phyloP scores from a whole-genome alignment of 352 stramenopile species.

The Phytophthora brassicae region DNA sequence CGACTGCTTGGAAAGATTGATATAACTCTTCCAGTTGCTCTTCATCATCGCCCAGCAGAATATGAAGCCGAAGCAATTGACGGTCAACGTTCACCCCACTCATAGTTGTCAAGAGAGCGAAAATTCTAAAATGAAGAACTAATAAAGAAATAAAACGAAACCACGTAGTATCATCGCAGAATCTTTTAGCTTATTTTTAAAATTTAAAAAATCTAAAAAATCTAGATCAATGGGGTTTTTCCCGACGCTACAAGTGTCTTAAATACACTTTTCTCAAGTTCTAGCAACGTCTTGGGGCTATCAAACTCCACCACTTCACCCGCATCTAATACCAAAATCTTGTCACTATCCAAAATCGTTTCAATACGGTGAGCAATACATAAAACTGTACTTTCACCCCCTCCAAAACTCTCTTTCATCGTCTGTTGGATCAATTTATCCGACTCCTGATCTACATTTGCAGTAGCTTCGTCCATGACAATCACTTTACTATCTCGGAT shows the following conservation, averaged over 20 bases:
- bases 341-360: constrained; percentile 93
- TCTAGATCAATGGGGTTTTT: too few species aligned
- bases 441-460: constrained; percentile 82
- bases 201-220: too few species aligned
- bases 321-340: constrained; percentile 89
- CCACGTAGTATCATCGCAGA: neutral
- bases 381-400: constrained; percentile 80
- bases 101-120: constrained; percentile 12
- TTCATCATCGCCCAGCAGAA: constrained; percentile 56
- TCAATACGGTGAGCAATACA: constrained; percentile 94
- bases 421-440: constrained; percentile 69
- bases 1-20: constrained; percentile 20
- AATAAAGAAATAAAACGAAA: neutral
- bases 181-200: too few species aligned
- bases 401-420: constrained; percentile 89
- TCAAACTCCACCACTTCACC: constrained; percentile 42
- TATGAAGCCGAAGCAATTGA: constrained; percentile 28
- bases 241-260: too few species aligned
- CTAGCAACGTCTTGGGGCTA: constrained; percentile 56
- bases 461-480: constrained; percentile 95
- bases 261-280: too few species aligned
- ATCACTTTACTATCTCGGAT: constrained; percentile 89
- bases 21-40: constrained; percentile 22
- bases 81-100: neutral
- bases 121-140: neutral